Evolutionary conservation across 331 rosid genomes (phyloP), one percentile per base, ranked within the genome.

Genomic region (Quercus tomentella): DNA sequence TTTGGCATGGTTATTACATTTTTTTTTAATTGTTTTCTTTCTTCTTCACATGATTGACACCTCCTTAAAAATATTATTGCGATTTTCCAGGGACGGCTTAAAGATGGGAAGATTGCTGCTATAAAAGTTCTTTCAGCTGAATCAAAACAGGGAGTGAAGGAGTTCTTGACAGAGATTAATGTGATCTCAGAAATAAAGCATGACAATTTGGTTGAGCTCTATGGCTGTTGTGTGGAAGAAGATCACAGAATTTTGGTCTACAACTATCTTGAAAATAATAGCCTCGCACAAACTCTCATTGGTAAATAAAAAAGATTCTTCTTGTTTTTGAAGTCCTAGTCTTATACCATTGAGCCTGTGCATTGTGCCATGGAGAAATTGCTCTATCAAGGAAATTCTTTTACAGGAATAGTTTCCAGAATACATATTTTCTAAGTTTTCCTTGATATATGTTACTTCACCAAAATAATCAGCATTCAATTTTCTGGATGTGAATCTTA

Each of bases 141-240:
- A 66, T 95, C 98, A 74, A 95, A 67, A 63, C 99, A 95, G 92
- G 99, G 99, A 74, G 88, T 87, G 85, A 86, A 82, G 82, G 99
- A 95, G 76, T 95, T 95, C 86, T 88, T 95, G 90, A 90, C 99
- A 63, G 99, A 95, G 89, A 95, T 95, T 74, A 88, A 91, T 4
- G 89, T 86, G 82, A 93, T 95, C 82, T 84, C 99, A 33, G 89
- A 86, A 84, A 86, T 95, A 69, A 81, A 93, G 89, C 99, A 95
- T 70, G 90, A 86, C 57, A 95, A 95, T 90, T 88, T 95, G 79
- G 97, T 95, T 21, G 80, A 89, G 89, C 87, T 95, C 81, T 89
- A 91, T 52, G 98, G 98, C 67, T 93, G 97, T 75, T 93, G 99
- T 41, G 90, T 90, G 74, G 97, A 95, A 79, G 88, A 56, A 54